Evolutionary conservation across 352 stramenopile species (phyloP).

Genomic region (Globisporangium irregulare): DNA sequence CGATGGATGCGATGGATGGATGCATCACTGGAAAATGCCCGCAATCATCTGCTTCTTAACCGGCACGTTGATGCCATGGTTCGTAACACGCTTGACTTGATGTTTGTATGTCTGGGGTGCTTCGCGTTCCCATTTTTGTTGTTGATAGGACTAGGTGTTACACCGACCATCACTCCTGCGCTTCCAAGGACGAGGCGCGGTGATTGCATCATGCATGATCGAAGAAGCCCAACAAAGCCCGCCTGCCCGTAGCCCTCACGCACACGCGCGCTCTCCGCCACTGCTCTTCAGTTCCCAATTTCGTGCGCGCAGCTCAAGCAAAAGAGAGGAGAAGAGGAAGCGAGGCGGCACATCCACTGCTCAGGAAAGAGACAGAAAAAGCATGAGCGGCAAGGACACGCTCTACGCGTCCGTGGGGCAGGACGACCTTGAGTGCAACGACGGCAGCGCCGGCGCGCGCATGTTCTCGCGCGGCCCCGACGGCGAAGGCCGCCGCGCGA

Average conservation of each 20-base stretch:
- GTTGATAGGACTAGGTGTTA: neutral
- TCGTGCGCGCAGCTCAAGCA: conserved; percentile 1
- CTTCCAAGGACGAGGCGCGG: neutral
- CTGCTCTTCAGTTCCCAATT: conserved; percentile 1
- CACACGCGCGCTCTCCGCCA: neutral
- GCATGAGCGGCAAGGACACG: conserved; percentile 27
- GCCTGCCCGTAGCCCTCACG: neutral
- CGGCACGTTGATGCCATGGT: neutral
- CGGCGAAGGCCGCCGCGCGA: conserved; percentile 33
- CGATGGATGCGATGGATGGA: neutral
- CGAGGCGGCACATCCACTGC: neutral
- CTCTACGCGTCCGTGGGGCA: conserved; percentile 70
- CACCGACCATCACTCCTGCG: neutral
- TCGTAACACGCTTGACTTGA: neutral
- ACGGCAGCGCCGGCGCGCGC: conserved; percentile 26
- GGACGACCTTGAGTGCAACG: conserved; percentile 60
- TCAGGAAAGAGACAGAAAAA: neutral
- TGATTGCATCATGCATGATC: conserved; percentile 1
- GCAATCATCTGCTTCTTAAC: neutral
- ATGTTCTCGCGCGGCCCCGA: conserved; percentile 54
- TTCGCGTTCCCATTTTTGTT: neutral
- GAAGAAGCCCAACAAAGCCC: neutral
- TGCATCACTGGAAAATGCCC: neutral
- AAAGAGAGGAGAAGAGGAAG: neutral
- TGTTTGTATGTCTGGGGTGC: neutral